Evolutionary conservation across 2,329 filamentous ascomycete genomes (phyloP).

Genomic region (Phialophora expanda): DNA sequence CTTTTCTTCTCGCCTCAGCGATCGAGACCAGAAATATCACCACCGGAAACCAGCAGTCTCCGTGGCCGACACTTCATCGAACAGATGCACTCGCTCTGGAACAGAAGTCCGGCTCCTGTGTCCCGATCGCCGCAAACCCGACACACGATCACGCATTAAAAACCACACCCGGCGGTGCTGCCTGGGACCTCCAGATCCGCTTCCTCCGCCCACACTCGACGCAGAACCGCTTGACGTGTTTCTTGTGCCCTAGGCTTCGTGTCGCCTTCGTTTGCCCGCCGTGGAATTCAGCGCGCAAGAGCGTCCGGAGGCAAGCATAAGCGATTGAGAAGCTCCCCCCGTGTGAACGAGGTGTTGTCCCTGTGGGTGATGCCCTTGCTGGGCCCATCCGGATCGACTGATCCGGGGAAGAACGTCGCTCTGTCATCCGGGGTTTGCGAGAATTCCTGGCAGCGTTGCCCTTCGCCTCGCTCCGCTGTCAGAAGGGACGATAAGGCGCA

Average conservation of each 20-base stretch:
- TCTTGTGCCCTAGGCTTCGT: conserved; percentile 35
- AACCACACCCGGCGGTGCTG: conserved; percentile 11
- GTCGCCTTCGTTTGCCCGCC: conserved; percentile 30
- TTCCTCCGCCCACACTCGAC: conserved; percentile 31
- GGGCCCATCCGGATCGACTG: background rate
- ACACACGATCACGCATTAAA: conserved; percentile 12
- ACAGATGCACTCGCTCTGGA: background rate
- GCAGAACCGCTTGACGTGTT: conserved; percentile 37
- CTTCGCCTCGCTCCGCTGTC: background rate
- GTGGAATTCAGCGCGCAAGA: conserved; percentile 31
- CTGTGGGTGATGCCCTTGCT: conserved; percentile 18
- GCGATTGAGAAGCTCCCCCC: conserved; percentile 27
- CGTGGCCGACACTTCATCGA: background rate
- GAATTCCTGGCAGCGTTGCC: background rate
- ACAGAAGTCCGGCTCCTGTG: background rate
- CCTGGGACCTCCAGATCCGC: conserved; percentile 35
- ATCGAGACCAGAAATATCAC: background rate
- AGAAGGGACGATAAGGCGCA: background rate
- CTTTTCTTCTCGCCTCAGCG: background rate
- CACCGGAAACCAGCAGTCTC: background rate
- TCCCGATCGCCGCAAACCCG: conserved; percentile 3
- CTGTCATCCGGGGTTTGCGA: background rate
- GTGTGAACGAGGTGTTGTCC: conserved; percentile 11
- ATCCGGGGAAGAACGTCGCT: no score
- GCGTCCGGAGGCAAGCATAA: conserved; percentile 37